Evolutionary conservation across 805 yeast species (phyloP), one percentile per base, ranked within the genome.

Genomic region (Clavispora santaluciae): DNA sequence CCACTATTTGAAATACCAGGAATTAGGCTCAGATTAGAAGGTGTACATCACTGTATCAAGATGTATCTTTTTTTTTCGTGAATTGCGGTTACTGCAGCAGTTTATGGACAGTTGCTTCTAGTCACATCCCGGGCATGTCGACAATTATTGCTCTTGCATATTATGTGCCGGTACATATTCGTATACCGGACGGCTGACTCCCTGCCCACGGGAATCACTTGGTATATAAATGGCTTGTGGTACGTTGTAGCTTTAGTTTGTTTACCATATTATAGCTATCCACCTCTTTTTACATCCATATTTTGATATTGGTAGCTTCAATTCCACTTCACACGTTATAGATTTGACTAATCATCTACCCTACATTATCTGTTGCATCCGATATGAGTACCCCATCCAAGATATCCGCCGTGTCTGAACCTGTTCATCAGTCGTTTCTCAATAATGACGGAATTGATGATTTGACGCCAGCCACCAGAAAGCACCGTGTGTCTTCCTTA

Each of bases 401-500:
- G 6, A 24, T n/a, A 31, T 31, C 29, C 9, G 37, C 37, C 11
- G 30, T 28, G 25, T 5, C 40, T 23, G 44, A 43, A 22, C 59
- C 58, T 22, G 45, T 45, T 33, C 65, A 59, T 53, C 73, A 68
- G 52, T 79, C 87, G 9, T 81, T 76, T 52, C 70, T 83, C 46
- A 82, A 83, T 53, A 83, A 81, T 48, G 89, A 83, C 55, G 86
- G 86, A 18, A 82, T 83, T 16, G 89, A 83, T 55, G 73, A 75
- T 41, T 61, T 83, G 55, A 74, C 73, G 40, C 90, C 90, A 3
- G 68, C 73, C 39, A 67, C 76, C 7, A 71, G 86, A 58, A 79
- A 74, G 50, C 78, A 79, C 55, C 63, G 82, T 33, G 85, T 81
- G 6, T 78, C 84, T 9, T 79, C 85, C 24, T 59, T 83, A 30